Conservation (phyloP, 257 asterid species). For the Solanum piurae region DNA sequence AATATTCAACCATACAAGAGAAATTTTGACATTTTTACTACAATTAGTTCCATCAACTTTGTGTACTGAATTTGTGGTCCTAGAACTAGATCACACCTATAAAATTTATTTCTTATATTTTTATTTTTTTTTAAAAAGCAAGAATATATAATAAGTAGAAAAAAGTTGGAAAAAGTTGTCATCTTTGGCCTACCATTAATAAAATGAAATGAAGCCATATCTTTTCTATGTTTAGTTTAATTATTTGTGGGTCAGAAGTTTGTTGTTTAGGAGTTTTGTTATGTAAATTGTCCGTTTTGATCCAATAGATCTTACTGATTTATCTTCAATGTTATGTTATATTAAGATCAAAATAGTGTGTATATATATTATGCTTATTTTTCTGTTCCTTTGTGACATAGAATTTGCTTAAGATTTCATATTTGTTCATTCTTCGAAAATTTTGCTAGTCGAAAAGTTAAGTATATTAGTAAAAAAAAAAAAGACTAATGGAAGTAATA, state of each 20-base stretch:
- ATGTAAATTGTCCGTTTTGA: not conserved
- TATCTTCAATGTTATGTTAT: not conserved
- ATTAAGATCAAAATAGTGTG: not conserved
- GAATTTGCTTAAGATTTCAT: not conserved
- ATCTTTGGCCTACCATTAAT: not conserved
- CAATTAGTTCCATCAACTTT: not conserved
- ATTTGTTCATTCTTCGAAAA: not conserved
- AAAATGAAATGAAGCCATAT: not conserved
- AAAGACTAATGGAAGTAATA: no score
- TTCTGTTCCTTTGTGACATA: not conserved
- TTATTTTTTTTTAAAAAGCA: not conserved
- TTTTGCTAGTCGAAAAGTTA: not conserved
- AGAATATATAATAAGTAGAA: not conserved
- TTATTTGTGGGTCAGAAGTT: not conserved
- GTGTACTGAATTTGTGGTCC: not conserved
- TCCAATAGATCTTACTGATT: not conserved
- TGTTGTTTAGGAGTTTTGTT: not conserved
- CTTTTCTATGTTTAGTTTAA: not conserved
- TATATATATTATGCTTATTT: not conserved
- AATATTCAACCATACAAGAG: no score
- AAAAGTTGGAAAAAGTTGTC: not conserved
- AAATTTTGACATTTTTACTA: not conserved
- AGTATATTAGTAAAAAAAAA: not conserved
- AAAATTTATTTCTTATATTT: no score
- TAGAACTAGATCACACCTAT: not conserved